Percentiles rank a stretch among this genome's conserved stretches.
These are phyloP conservation scores for Sporopachydermia quercuum DNA, from an alignment of 805 yeast species.

Conservation along the genomic window DNA sequence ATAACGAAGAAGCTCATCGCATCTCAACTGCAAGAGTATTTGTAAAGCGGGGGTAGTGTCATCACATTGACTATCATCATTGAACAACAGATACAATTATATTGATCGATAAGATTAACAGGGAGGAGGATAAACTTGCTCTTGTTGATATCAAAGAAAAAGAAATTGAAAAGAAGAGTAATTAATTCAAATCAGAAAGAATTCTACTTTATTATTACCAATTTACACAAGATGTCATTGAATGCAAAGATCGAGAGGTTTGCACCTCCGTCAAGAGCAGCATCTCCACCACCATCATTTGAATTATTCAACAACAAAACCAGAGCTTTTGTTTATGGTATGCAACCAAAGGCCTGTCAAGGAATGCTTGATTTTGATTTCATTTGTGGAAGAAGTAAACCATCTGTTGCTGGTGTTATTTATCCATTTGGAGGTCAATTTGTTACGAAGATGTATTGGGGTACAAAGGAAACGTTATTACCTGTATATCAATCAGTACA, in stretches of 20 bases:
- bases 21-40: too few relatives aligned
- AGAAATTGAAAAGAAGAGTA: too few relatives aligned
- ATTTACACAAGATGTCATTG: neutral
- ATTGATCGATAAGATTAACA: too few relatives aligned
- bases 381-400: conserved; percentile 28
- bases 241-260: conserved; percentile 17
- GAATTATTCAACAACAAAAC: conserved; percentile 28
- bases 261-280: conserved; percentile 15
- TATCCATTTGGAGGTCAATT: conserved; percentile 32
- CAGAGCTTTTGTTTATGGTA: conserved; percentile 29
- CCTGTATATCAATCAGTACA: conserved; percentile 29
- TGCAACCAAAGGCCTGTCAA: conserved; percentile 33
- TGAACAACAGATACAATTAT: too few relatives aligned
- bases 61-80: too few relatives aligned
- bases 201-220: too few relatives aligned
- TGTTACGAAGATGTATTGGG: conserved; percentile 33
- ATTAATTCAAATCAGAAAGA: too few relatives aligned
- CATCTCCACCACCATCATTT: conserved; percentile 15
- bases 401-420: conserved; percentile 31
- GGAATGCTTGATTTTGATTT: conserved; percentile 34
- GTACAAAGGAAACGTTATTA: conserved; percentile 29
- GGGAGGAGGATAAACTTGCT: too few relatives aligned
- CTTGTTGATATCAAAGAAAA: too few relatives aligned
- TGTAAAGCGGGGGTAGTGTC: too few relatives aligned
- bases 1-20: too few relatives aligned